Conservation (phyloP, 495 filamentous ascomycete genomes). For the Penicillium diatomitis region DNA sequence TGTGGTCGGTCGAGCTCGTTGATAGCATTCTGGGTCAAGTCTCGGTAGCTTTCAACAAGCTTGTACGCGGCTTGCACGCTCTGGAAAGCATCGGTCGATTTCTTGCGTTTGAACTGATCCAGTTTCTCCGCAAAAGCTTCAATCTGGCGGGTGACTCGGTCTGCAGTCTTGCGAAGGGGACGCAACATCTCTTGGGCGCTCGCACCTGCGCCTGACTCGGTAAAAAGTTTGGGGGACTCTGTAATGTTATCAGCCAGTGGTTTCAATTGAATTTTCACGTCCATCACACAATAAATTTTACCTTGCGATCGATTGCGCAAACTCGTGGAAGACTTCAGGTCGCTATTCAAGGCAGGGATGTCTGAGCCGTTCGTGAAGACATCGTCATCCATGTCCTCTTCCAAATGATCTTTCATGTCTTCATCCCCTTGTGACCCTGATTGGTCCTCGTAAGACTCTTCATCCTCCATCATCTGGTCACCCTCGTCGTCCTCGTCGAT, state of each 20-base stretch:
- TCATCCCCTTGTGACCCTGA: neutral
- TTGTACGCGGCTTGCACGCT: conserved; percentile 35
- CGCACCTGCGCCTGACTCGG: conserved; percentile 27
- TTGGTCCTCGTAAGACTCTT: conserved; percentile 12
- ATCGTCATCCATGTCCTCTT: conserved; percentile 14
- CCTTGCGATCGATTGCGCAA: conserved; percentile 8
- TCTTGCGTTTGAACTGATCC: conserved; percentile 46
- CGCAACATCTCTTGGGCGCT: conserved; percentile 39
- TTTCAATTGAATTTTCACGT: neutral
- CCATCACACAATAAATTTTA: neutral
- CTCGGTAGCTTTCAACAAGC: conserved; percentile 35
- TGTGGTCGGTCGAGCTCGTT: conserved; percentile 30
- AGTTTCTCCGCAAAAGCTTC: conserved; percentile 57
- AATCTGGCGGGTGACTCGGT: conserved; percentile 53
- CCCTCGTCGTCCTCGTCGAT: conserved; percentile 34
- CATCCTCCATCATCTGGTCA: conserved; percentile 21
- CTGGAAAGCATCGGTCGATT: conserved; percentile 25
- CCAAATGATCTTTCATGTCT: neutral
- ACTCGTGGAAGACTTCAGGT: conserved; percentile 9
- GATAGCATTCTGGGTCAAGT: conserved; percentile 31
- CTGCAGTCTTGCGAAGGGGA: conserved; percentile 48
- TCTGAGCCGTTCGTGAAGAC: conserved; percentile 12
- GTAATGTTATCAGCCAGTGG: conserved; percentile 9
- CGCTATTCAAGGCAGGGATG: conserved; percentile 12
- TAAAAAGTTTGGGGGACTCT: conserved; percentile 34